Conservation (phyloP, 1,284 basidiomycete genomes). For the Cutaneotrichosporon dermatis region DNA sequence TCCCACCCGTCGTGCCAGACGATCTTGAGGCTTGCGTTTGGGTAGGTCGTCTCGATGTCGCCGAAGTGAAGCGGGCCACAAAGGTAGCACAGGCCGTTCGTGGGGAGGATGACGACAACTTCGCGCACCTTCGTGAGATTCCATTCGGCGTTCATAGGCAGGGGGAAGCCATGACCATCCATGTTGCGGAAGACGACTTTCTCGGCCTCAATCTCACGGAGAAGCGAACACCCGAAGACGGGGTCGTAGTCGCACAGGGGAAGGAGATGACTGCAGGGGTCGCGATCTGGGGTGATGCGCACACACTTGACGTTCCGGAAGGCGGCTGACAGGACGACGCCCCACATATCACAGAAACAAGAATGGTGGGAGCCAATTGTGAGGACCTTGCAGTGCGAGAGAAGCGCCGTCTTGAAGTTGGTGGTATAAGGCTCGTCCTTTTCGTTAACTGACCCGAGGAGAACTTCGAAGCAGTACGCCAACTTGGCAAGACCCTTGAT, state of each 20-base stretch:
- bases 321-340: not conserved
- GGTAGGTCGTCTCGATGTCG: not conserved
- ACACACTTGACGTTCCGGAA: not conserved
- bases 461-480: not conserved
- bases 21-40: not conserved
- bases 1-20: not conserved
- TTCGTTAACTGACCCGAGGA: not conserved
- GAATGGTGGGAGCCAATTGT: constrained; percentile 2
- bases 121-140: not conserved
- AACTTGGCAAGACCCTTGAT: too few relatives aligned
- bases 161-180: not conserved
- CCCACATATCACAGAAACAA: not conserved
- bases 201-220: not conserved
- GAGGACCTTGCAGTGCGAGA: not conserved
- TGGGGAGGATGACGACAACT: not conserved
- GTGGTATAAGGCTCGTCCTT: not conserved
- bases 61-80: too few relatives aligned
- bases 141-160: not conserved
- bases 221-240: not conserved
- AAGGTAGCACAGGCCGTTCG: not conserved
- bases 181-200: constrained; percentile 8
- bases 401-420: constrained; percentile 5
- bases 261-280: not conserved
- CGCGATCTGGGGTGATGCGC: not conserved
- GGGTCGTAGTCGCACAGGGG: not conserved